These are phyloP conservation scores for Xylaria telfairii DNA, from an alignment of 495 filamentous ascomycete genomes.

Conservation along the genomic window DNA sequence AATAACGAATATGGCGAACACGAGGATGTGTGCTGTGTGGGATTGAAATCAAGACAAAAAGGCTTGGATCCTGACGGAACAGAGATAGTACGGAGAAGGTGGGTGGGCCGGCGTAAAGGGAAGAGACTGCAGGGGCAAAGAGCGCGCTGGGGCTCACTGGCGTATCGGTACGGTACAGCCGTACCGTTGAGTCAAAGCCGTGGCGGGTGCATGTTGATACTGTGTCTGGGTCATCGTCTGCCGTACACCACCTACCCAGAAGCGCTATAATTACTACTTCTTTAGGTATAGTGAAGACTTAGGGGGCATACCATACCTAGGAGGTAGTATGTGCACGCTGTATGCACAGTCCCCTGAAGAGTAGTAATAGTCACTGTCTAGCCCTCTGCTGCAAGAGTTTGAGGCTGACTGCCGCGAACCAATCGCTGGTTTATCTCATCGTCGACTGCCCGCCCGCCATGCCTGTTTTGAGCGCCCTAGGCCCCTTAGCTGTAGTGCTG, in stretches of 20 bases:
- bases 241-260: not conserved
- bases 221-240: not conserved
- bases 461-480: not conserved
- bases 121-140: constrained; percentile 25
- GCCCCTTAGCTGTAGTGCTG: too few species aligned
- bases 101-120: constrained; percentile 21
- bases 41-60: constrained; percentile 24
- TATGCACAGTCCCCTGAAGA: not conserved
- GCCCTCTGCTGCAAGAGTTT: constrained; percentile 4
- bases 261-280: not conserved
- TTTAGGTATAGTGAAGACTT: not conserved
- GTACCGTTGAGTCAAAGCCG: not conserved
- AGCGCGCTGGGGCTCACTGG: constrained; percentile 12
- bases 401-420: constrained; percentile 13
- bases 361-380: not conserved
- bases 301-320: too few species aligned
- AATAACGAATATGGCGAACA: constrained; percentile 16
- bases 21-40: constrained; percentile 17
- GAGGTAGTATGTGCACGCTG: too few species aligned
- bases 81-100: constrained; percentile 17
- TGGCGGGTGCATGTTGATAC: not conserved
- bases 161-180: not conserved
- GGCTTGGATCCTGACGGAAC: constrained; percentile 19
- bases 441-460: not conserved
- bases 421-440: not conserved